A percentile compares a stretch with the other conserved stretches of the same genome.
phyloP scores from a whole-genome alignment of 805 yeast genomes.

The Kluyveromyces nonfermentans region DNA sequence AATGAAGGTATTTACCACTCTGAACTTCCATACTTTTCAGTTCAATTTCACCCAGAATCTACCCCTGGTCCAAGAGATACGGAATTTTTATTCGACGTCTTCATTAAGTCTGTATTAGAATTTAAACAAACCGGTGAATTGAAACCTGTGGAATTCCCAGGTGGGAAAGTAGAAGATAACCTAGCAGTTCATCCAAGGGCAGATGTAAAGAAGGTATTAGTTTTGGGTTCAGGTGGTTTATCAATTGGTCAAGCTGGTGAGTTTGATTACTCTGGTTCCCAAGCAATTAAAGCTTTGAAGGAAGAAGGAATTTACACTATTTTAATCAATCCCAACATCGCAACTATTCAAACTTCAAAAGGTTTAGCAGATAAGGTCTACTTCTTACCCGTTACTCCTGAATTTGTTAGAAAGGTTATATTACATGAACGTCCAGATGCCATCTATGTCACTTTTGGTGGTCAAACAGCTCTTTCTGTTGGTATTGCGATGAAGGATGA shows the following conservation, averaged over 20 bases:
- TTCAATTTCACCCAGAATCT: conserved; percentile 98
- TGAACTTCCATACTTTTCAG: conserved; percentile 85
- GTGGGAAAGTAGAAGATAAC: conserved; percentile 71
- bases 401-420: conserved; percentile 92
- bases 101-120: conserved; percentile 70
- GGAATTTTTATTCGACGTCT: conserved; percentile 91
- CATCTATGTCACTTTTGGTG: conserved; percentile 95
- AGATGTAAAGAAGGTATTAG: conserved; percentile 82
- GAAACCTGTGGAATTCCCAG: conserved; percentile 83
- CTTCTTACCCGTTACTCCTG: conserved; percentile 95
- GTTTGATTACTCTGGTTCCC: conserved; percentile 97
- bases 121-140: conserved; percentile 43
- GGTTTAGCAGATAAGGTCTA: conserved; percentile 97
- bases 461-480: conserved; percentile 94
- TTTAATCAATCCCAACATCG: conserved; percentile 94
- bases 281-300: conserved; percentile 95
- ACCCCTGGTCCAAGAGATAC: conserved; percentile 99
- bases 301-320: conserved; percentile 97
- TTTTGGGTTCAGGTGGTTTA: conserved; percentile 95
- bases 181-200: conserved; percentile 66
- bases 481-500: conserved; percentile 95
- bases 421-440: conserved; percentile 95
- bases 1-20: conserved; percentile 97
- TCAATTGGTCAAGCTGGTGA: conserved; percentile 99
- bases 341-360: conserved; percentile 95